These are phyloP conservation scores for Ottelia alismoides DNA, from an alignment of 106 monocot genomes.

Conservation along the genomic window DNA sequence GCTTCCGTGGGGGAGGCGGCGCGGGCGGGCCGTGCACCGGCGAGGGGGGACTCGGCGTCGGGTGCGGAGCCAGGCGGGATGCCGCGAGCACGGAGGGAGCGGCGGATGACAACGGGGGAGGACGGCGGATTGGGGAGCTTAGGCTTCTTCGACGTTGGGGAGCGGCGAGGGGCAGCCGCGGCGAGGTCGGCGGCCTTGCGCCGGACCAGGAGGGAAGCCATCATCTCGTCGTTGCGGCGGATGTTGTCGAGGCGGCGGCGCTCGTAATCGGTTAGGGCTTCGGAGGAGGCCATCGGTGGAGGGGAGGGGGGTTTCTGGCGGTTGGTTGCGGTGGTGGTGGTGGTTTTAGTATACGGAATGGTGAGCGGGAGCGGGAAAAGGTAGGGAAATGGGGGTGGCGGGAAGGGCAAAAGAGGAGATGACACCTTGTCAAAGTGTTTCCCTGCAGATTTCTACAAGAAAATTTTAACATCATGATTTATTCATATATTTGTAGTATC, in stretches of 20 bases:
- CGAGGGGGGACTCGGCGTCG: background rate
- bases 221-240: conserved; percentile 60
- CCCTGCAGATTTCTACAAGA: too few relatives aligned
- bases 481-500: too few relatives aligned
- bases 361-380: too few relatives aligned
- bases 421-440: too few relatives aligned
- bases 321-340: background rate
- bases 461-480: too few relatives aligned
- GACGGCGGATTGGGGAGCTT: background rate
- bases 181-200: conserved; percentile 48
- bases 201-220: conserved; percentile 46
- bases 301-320: background rate
- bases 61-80: conserved; percentile 22
- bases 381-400: too few relatives aligned
- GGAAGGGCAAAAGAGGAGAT: too few relatives aligned
- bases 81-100: conserved; percentile 54
- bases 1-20: background rate
- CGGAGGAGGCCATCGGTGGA: background rate
- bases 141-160: background rate
- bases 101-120: conserved; percentile 32
- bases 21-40: background rate
- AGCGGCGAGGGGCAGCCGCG: conserved; percentile 4
- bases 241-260: conserved; percentile 72
- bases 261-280: conserved; percentile 54
- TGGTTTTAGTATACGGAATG: background rate